phyloP scores from a whole-genome alignment of 208 protist species.

The Acanthamoeba royreba region DNA sequence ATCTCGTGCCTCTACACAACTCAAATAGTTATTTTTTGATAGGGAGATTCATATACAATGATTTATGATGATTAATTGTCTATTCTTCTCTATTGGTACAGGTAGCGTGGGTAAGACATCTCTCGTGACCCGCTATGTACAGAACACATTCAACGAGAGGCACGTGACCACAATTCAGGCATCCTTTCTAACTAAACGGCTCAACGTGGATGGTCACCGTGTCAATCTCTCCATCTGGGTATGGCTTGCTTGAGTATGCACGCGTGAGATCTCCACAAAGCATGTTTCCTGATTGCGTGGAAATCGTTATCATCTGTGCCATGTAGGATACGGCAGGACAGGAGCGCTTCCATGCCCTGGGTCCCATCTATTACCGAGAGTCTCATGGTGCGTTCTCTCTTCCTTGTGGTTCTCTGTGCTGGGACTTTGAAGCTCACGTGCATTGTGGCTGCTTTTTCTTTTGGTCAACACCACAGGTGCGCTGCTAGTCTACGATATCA shows the following conservation, averaged over 20 bases:
- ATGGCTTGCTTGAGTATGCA: background rate
- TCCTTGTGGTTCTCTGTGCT: background rate
- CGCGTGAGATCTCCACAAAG: background rate
- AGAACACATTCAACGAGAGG: slow-evolving; percentile 76
- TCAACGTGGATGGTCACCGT: slow-evolving; percentile 66
- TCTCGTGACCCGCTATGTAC: slow-evolving; percentile 75
- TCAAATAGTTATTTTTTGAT: no score
- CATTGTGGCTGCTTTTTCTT: background rate
- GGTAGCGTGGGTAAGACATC: slow-evolving; percentile 83
- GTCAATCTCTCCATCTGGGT: slow-evolving; percentile 74
- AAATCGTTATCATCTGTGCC: background rate
- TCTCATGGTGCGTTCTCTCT: slow-evolving; percentile 73
- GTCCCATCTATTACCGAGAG: slow-evolving; percentile 89
- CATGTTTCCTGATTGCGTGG: background rate
- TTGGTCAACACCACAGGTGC: slow-evolving; percentile 72
- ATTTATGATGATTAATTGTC: background rate
- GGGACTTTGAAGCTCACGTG: background rate
- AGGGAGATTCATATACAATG: background rate
- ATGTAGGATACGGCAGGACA: slow-evolving; percentile 88
- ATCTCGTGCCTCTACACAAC: no score
- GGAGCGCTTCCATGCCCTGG: slow-evolving; percentile 87
- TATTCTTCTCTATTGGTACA: background rate
- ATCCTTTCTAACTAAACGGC: slow-evolving; percentile 70
- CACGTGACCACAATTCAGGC: slow-evolving; percentile 73
- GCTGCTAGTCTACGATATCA: slow-evolving; percentile 94